phyloP scores from a whole-genome alignment of 371 early-diverging fungal genomes.

The Syncephalastrum racemosum region DNA sequence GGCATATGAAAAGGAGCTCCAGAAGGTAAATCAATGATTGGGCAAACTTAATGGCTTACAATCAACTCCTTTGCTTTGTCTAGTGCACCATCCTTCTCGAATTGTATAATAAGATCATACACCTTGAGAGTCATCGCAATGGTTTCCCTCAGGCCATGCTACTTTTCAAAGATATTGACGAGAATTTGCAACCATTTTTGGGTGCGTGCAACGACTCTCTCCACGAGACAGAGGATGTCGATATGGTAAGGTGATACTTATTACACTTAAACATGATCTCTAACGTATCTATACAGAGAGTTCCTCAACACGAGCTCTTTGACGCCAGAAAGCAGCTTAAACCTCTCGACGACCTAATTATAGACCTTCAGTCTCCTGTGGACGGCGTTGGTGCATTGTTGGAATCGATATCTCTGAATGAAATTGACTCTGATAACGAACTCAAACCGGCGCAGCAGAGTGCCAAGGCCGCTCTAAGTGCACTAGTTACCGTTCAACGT shows the following conservation, averaged over 20 bases:
- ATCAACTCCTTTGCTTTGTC: neutral
- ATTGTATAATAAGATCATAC: constrained; percentile 10
- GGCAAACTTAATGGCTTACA: neutral
- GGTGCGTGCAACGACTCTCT: too few species aligned
- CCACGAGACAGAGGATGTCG: too few species aligned
- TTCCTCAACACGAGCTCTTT: constrained; percentile 4
- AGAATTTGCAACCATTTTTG: constrained; percentile 12
- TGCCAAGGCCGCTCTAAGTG: constrained; percentile 30
- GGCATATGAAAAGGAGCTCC: constrained; percentile 8
- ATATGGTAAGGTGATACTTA: too few species aligned
- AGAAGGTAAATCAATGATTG: constrained; percentile 12
- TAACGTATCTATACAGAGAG: neutral
- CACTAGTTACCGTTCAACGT: neutral
- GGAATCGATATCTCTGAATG: constrained; percentile 40
- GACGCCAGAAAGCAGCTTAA: constrained; percentile 8
- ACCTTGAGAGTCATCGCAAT: constrained; percentile 22
- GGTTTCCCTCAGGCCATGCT: constrained; percentile 23
- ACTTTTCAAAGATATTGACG: constrained; percentile 13
- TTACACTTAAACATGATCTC: too few species aligned
- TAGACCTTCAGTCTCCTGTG: constrained; percentile 21
- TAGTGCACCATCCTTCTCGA: constrained; percentile 12
- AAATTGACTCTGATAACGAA: constrained; percentile 45
- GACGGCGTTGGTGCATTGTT: constrained; percentile 36
- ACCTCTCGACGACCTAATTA: constrained; percentile 1
- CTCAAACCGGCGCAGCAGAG: constrained; percentile 42